Conservation (phyloP, 2,329 filamentous ascomycete genomes). For the Aspergillus melleus region DNA sequence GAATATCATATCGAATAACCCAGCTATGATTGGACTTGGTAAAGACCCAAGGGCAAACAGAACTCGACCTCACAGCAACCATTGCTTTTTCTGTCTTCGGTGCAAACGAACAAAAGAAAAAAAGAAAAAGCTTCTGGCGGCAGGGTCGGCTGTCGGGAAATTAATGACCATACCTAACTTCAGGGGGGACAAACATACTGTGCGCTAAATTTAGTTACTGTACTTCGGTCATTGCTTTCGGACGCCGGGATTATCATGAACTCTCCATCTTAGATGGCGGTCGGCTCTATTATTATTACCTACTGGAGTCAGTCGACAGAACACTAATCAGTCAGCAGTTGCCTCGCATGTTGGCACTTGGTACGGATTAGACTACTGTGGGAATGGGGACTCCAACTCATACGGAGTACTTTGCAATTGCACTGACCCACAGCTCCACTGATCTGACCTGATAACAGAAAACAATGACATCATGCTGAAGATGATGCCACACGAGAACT, state of each 20-base stretch:
- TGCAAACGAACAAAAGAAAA: neutral
- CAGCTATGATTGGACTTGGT: neutral
- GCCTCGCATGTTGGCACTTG: neutral
- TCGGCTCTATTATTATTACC: too few relatives aligned
- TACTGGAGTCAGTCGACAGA: too few relatives aligned
- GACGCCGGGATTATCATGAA: too few relatives aligned
- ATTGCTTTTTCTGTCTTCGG: neutral
- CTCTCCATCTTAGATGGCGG: neutral
- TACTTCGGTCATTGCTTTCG: neutral
- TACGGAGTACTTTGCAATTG: neutral
- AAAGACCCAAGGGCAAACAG: neutral
- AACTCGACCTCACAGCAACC: too few relatives aligned
- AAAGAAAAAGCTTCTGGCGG: neutral
- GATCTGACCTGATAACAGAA: neutral
- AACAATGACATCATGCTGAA: constrained; percentile 13
- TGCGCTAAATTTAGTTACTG: neutral
- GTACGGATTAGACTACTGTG: neutral
- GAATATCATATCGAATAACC: neutral
- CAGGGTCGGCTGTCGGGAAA: too few relatives aligned
- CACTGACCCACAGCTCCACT: neutral
- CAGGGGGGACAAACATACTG: neutral
- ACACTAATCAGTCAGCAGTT: neutral
- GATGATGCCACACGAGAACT: constrained; percentile 8
- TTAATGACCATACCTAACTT: too few relatives aligned
- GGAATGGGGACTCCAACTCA: neutral